These are phyloP conservation scores for Microcera coccophila DNA, from an alignment of 2,329 filamentous ascomycete species.

Conservation along the genomic window DNA sequence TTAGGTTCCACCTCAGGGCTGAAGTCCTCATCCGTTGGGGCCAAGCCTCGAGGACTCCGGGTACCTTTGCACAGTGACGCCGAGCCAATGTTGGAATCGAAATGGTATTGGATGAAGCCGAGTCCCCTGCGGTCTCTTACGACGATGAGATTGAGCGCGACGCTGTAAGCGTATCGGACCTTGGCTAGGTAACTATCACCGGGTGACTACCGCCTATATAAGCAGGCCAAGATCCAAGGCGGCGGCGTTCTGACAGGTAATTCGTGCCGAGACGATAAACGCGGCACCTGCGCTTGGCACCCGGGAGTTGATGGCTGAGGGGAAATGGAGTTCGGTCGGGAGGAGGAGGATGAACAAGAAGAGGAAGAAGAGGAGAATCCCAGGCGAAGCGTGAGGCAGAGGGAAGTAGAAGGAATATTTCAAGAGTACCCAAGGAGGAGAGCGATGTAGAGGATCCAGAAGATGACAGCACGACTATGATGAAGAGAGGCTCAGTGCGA, in stretches of 20 bases:
- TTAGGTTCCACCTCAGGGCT: neutral
- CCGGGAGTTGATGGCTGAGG: neutral
- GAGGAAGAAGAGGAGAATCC: neutral
- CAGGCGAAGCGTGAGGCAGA: neutral
- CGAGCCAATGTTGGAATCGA: neutral
- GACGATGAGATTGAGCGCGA: too few species aligned
- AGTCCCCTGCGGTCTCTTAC: too few species aligned
- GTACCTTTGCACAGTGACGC: neutral
- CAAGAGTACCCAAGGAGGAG: too few species aligned
- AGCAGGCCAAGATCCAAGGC: neutral
- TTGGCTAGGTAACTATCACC: neutral
- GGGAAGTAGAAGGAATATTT: neutral
- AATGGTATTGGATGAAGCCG: neutral
- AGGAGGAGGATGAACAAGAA: neutral
- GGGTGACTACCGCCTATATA: neutral
- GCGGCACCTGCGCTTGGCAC: neutral
- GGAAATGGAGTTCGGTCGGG: neutral
- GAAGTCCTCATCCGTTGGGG: neutral
- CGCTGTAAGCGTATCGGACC: too few species aligned
- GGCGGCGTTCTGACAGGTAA: neutral
- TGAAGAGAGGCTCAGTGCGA: neutral
- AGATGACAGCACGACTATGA: neutral
- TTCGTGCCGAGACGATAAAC: neutral
- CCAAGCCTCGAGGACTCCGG: neutral
- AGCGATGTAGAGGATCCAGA: neutral